Base-by-base conservation (phyloP, 2,329 filamentous ascomycete species). In the Ceratocystiopsis sp. region DNA sequence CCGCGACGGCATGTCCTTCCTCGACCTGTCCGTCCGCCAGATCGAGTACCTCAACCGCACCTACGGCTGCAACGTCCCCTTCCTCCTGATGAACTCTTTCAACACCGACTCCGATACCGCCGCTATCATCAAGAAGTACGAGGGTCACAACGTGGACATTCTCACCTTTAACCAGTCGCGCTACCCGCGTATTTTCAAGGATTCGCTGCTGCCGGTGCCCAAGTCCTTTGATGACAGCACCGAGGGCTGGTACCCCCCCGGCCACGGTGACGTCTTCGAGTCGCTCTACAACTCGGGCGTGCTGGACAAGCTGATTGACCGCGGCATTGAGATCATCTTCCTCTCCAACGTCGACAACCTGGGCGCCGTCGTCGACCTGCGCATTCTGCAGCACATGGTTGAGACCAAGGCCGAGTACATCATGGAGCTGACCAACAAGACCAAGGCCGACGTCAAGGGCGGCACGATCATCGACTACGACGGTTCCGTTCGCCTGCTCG, bases 391-490 rank as follows among this genome's bases (percentile, higher is more conserved):
- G 70, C 91, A 98, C 79, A 96, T 98, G 91, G 84, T 93, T 46
- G 85, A 96, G 76, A 89, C 84, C 59, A 78, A 91, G 59, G 73
- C 91, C 42, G 91, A 98, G 71, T 98, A 98, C 74, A 89, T 98
- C 61, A 98, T 98, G 91, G 91, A 98, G 70, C 69, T 98, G 69
- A 98, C 91, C 61, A 93, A 96, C 75, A 98, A 96, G 86, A 98
- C 91, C 67, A 98, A 98, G 83, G 91, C 91, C 48, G 91, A 98
- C 59, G 91, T 98, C 67, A 98, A 98, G 83, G 91, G 91, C 79
- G 91, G 91, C 68, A 98, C 91, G 64, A 98, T 98, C 64, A 98
- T 98, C 59, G 89, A 98, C 70, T 95, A 95, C 67, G 91, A 98
- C 62, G 89, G 89, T 58, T 87, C 84, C 45, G 89, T 93, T 54